Evolutionary conservation across 768 basidiomycete genomes (phyloP), one percentile per base, ranked within the genome.

Genomic region (Phanerochaete sordida): DNA sequence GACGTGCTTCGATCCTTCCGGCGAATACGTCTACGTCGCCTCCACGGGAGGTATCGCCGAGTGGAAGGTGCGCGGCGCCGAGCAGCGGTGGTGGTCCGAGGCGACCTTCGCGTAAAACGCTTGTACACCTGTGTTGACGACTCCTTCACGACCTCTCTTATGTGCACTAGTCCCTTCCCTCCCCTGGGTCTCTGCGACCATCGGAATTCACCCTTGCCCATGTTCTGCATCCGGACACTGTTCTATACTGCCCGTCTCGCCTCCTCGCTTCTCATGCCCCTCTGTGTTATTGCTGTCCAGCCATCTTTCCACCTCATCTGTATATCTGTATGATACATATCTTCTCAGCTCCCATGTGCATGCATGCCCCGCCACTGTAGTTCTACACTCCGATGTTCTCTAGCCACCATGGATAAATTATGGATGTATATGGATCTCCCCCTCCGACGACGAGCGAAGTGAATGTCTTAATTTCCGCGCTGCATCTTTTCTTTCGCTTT

Each of bases 1-100:
- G 13, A 76, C 82, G 39, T 90, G 85, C 62, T 91, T 91, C 64
- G 90, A 91, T 69, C 88, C 88, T 19, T 73, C 72, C 5, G 90
- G 90, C 1, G 78, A 80, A 62, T 82, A 77, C 69, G 67, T 92
- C 30, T 92, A 92, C 67, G 86, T 84, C 15, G 90, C 85, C 23
- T 83, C 83, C 57, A 80, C 81, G 60, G 70, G 76, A 60, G 84
- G 85, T 37, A 76, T 95, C 26, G 87, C 85, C 7, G 92, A 94
- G 70, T 95, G 90, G 89, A 77, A 81, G 46, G 77, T 95, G 55
- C 77, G 82, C 23, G 88, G 87, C 4, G 82, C 84, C 15, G 86
- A 87, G 63, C 89, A 87, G 77, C 76, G 82, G 53, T 91, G 88
- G 88, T 91, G 86, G 85, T 73, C 77, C 46, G 81, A 77, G 64